Evolutionary conservation across 805 yeast species (phyloP), one percentile per base, ranked within the genome.

Genomic region (Yamadazyma ubonensis): DNA sequence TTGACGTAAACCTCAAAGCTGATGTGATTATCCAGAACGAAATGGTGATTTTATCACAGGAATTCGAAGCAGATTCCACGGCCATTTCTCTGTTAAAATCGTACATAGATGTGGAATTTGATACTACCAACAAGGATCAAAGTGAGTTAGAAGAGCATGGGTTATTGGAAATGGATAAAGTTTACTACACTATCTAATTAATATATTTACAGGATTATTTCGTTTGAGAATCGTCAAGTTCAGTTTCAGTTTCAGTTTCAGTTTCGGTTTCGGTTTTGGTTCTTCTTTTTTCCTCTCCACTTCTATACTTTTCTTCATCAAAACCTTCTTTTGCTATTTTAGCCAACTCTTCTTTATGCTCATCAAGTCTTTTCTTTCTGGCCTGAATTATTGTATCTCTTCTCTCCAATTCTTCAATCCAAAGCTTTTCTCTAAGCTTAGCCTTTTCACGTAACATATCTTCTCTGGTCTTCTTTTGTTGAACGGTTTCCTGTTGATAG

Each of bases 391-490:
- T 84, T 10, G 62, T 74, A 58, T 89, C 96, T 60, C 95, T 77
- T 66, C 96, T 77, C 58, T 89, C 97, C 54, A 89, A 72, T 55
- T 85, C 95, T 56, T 85, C 87, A 45, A 89, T 83, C 97, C 97
- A 90, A 49, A 90, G 58, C 53, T 67, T 71, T 58, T 90, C 96
- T 70, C 97, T 81, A 57, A 78, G 65, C 60, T 83, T 83, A 29
- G 97, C 95, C 76, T 86, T 85, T 52, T 81, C 85, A 39, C 78
- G 67, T 50, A 86, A 69, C 47, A 70, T 57, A 22, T 85, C 91
- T 50, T 86, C 91, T 38, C 75, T 75, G 5, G 79, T 57, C 46
- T 71, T 67, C 49, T 67, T 70, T 37, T 72, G 70, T 30, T 54
- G 59, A 27, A 59, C 69, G 18, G 69, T 59, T 20, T 76, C 76